Conservation (phyloP, 164 flowering plant species). For the Vitis amurensis region DNA sequence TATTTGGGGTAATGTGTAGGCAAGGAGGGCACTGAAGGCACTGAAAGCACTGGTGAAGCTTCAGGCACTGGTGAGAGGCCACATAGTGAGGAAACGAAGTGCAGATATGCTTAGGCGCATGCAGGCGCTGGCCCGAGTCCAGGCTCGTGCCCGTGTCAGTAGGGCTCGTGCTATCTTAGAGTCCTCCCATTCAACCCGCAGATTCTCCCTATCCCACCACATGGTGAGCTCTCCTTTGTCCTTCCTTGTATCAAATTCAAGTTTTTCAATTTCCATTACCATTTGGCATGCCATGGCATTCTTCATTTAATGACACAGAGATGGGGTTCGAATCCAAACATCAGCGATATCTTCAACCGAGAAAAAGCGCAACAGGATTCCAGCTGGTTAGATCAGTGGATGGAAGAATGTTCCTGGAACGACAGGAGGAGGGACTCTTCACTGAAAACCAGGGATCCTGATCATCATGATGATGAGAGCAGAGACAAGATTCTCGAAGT, state of each 20-base stretch:
- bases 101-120: slow-evolving; percentile 71
- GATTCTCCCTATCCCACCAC: slow-evolving; percentile 24
- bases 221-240: slow-evolving; percentile 27
- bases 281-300: neutral
- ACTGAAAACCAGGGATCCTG: slow-evolving; percentile 18
- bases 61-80: slow-evolving; percentile 91
- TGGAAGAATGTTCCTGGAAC: slow-evolving; percentile 41
- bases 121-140: slow-evolving; percentile 86
- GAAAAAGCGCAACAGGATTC: slow-evolving; percentile 23
- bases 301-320: slow-evolving; percentile 32
- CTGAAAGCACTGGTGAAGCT: slow-evolving; percentile 88
- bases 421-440: slow-evolving; percentile 13
- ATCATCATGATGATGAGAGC: slow-evolving; percentile 40
- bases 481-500: slow-evolving; percentile 75
- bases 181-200: slow-evolving; percentile 27
- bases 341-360: slow-evolving; percentile 19
- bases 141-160: slow-evolving; percentile 68
- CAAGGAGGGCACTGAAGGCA: slow-evolving; percentile 85
- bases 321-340: slow-evolving; percentile 40
- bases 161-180: slow-evolving; percentile 34
- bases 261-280: neutral
- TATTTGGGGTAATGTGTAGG: slow-evolving; percentile 40
- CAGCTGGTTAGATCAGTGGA: slow-evolving; percentile 58
- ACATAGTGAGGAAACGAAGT: slow-evolving; percentile 77
- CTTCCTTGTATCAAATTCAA: too few relatives aligned